Conservation (phyloP, 345 rosid species). For the Tarenaya hassleriana region DNA sequence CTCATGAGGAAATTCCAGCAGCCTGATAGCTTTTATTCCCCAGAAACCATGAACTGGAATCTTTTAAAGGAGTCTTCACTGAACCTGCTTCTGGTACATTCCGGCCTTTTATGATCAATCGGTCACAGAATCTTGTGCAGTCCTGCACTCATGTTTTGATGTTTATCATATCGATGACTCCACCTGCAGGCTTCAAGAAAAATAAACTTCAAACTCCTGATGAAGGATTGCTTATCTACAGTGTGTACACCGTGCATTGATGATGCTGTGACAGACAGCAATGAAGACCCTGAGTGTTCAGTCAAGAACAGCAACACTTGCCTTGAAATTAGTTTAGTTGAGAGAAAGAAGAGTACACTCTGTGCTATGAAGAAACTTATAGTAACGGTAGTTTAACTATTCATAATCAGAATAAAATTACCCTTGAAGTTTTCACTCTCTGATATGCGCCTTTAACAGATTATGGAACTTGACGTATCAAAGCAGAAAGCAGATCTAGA, state of each 20-base stretch:
- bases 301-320: no score
- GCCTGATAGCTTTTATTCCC: constrained; percentile 12
- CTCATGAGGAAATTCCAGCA: background rate
- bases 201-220: constrained; percentile 54
- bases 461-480: constrained; percentile 70
- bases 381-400: constrained; percentile 36
- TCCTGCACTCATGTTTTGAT: background rate
- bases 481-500: constrained; percentile 57
- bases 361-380: constrained; percentile 55
- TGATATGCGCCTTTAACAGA: constrained; percentile 33
- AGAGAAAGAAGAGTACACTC: constrained; percentile 40
- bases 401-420: background rate
- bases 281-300: constrained; percentile 26
- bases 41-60: constrained; percentile 77
- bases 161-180: constrained; percentile 3
- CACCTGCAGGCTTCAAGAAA: constrained; percentile 61
- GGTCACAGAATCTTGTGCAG: background rate
- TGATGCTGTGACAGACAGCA: constrained; percentile 14
- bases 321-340: constrained; percentile 42
- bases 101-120: background rate
- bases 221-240: constrained; percentile 57
- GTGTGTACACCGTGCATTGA: constrained; percentile 40
- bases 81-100: constrained; percentile 62
- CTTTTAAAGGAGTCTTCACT: constrained; percentile 58
- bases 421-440: no score